Evolutionary conservation across 2,329 filamentous ascomycete genomes (phyloP).

Genomic region (Hymenoscyphus linearis): DNA sequence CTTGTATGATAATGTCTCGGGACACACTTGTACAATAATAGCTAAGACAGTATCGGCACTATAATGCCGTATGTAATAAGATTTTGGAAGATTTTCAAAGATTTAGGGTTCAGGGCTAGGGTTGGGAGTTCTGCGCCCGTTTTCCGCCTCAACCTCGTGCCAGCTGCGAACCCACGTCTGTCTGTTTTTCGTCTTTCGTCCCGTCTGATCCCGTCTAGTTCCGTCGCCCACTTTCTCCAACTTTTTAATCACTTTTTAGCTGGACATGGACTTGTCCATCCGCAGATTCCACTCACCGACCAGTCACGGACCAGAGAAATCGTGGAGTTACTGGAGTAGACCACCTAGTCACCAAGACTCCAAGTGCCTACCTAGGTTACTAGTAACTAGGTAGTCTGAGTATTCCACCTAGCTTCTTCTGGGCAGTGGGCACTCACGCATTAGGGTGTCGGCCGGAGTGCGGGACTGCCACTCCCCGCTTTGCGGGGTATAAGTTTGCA

Average conservation of each 20-base stretch:
- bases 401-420: too few species aligned
- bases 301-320: background rate
- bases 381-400: too few species aligned
- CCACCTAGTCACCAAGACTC: too few species aligned
- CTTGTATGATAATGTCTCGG: background rate
- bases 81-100: background rate
- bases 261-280: background rate
- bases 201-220: background rate
- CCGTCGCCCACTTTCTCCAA: background rate
- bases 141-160: background rate
- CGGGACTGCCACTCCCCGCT: background rate
- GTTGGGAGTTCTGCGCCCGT: background rate
- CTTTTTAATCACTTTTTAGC: background rate
- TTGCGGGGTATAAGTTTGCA: background rate
- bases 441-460: background rate
- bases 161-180: background rate
- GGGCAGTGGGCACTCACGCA: background rate
- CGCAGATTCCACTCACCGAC: too few species aligned
- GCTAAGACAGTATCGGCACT: background rate
- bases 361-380: too few species aligned
- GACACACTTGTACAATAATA: background rate
- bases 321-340: too few species aligned
- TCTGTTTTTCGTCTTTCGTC: background rate
- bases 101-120: too few species aligned
- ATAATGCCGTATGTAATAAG: background rate